phyloP scores from a whole-genome alignment of 371 early-diverging fungal genomes.

The Mortierella sp. region DNA sequence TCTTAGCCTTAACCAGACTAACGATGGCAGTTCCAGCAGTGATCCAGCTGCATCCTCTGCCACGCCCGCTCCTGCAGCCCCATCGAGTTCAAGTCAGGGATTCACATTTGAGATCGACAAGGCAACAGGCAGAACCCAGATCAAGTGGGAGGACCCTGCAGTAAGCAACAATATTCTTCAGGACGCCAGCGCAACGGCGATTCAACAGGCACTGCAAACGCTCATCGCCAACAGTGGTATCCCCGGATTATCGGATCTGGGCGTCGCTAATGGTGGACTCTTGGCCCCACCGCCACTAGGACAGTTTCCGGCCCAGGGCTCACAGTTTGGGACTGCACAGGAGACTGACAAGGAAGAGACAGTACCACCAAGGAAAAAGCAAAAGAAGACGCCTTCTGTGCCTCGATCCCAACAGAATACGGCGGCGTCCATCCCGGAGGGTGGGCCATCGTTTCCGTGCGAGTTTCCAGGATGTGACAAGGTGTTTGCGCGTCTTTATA shows the following conservation, averaged over 20 bases:
- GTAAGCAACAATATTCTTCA: slow-evolving; percentile 1
- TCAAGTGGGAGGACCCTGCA: slow-evolving; percentile 27
- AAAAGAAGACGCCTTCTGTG: not conserved
- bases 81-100: slow-evolving; percentile 11
- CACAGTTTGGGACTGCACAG: slow-evolving; percentile 31
- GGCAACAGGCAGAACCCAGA: slow-evolving; percentile 29
- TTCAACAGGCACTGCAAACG: slow-evolving; percentile 23
- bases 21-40: not conserved
- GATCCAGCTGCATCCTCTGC: not conserved
- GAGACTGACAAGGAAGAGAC: slow-evolving; percentile 5
- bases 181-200: slow-evolving; percentile 12
- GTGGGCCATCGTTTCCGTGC: slow-evolving; percentile 60
- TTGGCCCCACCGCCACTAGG: slow-evolving; percentile 25
- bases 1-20: slow-evolving; percentile 12
- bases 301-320: slow-evolving; percentile 31
- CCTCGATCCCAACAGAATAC: slow-evolving; percentile 11
- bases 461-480: slow-evolving; percentile 77
- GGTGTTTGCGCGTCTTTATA: slow-evolving; percentile 78
- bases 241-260: slow-evolving; percentile 13
- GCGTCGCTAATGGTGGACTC: slow-evolving; percentile 2
- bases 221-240: slow-evolving; percentile 17
- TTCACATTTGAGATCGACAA: slow-evolving; percentile 40
- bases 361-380: slow-evolving; percentile 14
- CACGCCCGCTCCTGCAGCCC: not conserved
- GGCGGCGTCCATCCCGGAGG: slow-evolving; percentile 31